phyloP scores from a whole-genome alignment of 345 rosid species.

The Gynandropsis gynandra region DNA sequence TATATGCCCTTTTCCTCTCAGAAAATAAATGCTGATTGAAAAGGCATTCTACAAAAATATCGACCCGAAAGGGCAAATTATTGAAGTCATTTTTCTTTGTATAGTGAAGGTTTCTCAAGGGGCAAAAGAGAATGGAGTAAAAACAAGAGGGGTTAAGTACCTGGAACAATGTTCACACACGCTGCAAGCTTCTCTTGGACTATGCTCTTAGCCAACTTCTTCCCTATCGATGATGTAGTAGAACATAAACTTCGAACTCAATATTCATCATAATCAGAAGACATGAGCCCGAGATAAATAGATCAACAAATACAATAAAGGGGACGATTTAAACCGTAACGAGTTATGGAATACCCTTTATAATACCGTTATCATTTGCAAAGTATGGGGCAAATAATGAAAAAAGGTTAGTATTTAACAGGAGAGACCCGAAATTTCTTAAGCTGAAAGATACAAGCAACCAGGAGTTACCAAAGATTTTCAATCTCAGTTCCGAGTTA shows the following conservation, averaged over 20 bases:
- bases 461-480: too few relatives aligned
- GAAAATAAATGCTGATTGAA: neutral
- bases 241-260: neutral
- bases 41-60: neutral
- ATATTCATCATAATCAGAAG: neutral
- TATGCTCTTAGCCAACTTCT: conserved; percentile 81
- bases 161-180: conserved; percentile 85
- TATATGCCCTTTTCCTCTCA: neutral
- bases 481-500: too few relatives aligned
- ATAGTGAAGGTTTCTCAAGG: neutral
- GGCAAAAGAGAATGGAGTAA: neutral
- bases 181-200: conserved; percentile 85
- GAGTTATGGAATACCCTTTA: too few relatives aligned
- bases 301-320: neutral
- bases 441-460: too few relatives aligned
- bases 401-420: too few relatives aligned
- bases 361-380: too few relatives aligned
- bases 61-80: too few relatives aligned
- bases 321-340: neutral
- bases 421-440: too few relatives aligned
- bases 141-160: conserved; percentile 27
- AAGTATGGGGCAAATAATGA: too few relatives aligned
- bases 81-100: too few relatives aligned
- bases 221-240: conserved; percentile 38
- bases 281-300: neutral